phyloP scores from a whole-genome alignment of 306 rosid genomes.

The cucumber (Cucumis sativus) region DNA sequence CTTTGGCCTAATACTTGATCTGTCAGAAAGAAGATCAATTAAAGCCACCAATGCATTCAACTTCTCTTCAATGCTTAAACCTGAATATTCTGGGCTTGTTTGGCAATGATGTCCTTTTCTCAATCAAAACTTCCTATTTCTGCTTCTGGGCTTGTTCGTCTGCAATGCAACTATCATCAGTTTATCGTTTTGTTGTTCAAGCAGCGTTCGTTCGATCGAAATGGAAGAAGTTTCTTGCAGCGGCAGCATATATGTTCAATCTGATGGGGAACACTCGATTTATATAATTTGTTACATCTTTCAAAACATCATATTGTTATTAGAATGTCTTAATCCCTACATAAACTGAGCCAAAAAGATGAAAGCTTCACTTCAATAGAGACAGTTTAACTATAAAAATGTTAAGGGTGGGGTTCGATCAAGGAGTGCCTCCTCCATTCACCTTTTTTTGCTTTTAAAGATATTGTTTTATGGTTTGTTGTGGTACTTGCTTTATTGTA shows the following conservation, averaged over 20 bases:
- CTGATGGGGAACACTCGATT: conserved; percentile 71
- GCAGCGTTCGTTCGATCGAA: conserved; percentile 57
- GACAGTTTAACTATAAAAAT: no score
- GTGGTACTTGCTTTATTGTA: no score
- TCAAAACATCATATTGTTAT: not conserved
- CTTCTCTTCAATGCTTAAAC: conserved; percentile 79
- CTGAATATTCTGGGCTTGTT: conserved; percentile 62
- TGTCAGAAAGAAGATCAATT: conserved; percentile 71
- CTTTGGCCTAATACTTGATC: conserved; percentile 65
- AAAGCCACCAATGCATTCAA: conserved; percentile 72
- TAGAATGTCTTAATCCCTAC: no score
- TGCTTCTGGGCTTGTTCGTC: not conserved
- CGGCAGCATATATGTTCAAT: conserved; percentile 57
- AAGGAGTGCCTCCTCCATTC: no score
- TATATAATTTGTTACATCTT: not conserved
- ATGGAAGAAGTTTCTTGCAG: conserved; percentile 59
- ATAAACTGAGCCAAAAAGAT: no score
- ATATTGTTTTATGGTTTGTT: no score
- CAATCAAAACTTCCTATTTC: not conserved
- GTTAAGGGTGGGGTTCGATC: no score
- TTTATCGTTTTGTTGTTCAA: not conserved
- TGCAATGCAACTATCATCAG: not conserved
- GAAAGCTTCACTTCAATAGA: no score
- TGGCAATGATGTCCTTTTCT: not conserved
- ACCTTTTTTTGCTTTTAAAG: no score